Conservation (phyloP, 164 flowering plant species). For the Stephania cephalantha region DNA sequence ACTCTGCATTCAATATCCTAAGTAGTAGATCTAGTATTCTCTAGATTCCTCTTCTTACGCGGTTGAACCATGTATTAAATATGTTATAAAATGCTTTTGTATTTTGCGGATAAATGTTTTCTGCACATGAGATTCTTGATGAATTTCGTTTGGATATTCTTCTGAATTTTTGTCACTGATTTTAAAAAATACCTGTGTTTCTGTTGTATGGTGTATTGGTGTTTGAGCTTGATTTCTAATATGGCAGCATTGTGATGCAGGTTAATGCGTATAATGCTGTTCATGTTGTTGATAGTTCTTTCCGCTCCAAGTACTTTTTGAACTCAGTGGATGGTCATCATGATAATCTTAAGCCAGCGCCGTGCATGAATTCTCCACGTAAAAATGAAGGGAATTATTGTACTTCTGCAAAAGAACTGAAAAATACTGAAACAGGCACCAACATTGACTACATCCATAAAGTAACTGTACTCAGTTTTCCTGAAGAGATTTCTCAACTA, state of each 20-base stretch:
- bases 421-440: slow-evolving; percentile 12
- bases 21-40: not conserved
- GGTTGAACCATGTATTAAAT: not conserved
- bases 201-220: not conserved
- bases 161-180: not conserved
- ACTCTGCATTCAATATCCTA: not conserved
- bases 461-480: slow-evolving; percentile 65
- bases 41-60: not conserved
- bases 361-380: slow-evolving; percentile 9
- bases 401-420: slow-evolving; percentile 15
- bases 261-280: slow-evolving; percentile 65
- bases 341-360: slow-evolving; percentile 17
- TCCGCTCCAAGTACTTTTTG: slow-evolving; percentile 66
- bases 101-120: not conserved
- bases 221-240: slow-evolving; percentile 4
- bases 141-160: not conserved
- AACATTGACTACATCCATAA: slow-evolving; percentile 40
- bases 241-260: slow-evolving; percentile 34
- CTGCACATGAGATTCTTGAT: not conserved
- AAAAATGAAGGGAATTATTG: slow-evolving; percentile 13
- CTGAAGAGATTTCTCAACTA: slow-evolving; percentile 32
- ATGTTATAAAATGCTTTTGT: not conserved
- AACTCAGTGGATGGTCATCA: slow-evolving; percentile 25
- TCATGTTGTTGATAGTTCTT: slow-evolving; percentile 63
- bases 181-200: not conserved